Evolutionary conservation across 2,329 filamentous ascomycete genomes (phyloP).

Genomic region (Xenoacremonium recifei): DNA sequence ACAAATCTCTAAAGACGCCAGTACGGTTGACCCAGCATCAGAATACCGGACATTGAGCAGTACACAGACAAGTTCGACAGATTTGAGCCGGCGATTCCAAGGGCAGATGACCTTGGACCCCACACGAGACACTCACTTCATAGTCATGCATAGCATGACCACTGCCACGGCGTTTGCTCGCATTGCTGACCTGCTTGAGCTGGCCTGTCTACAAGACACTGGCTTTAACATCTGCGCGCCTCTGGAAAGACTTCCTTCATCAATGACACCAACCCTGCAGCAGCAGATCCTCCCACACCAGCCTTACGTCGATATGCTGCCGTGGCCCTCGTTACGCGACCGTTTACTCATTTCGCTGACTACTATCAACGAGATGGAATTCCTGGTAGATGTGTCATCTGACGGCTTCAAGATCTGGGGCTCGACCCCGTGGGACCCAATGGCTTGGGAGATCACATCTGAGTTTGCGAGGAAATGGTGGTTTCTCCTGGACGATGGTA

Average conservation of each 20-base stretch:
- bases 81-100: neutral
- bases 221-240: conserved; percentile 1
- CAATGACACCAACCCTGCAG: conserved; percentile 6
- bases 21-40: neutral
- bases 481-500: conserved; percentile 13
- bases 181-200: neutral
- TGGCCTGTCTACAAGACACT: neutral
- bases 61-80: neutral
- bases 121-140: conserved; percentile 2
- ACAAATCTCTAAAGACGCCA: neutral
- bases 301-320: conserved; percentile 12
- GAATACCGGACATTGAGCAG: neutral
- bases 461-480: conserved; percentile 25
- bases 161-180: neutral
- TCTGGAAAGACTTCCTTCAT: neutral
- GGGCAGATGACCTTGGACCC: neutral
- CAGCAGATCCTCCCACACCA: conserved; percentile 10
- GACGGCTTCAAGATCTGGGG: conserved; percentile 11
- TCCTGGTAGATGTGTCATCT: conserved; percentile 1
- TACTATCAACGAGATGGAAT: conserved; percentile 6
- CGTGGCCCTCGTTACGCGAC: conserved; percentile 10
- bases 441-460: conserved; percentile 44
- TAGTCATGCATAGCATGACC: conserved; percentile 2
- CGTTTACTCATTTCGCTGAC: conserved; percentile 8
- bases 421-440: conserved; percentile 22